Evolutionary conservation across 1,139 yeast species (phyloP), one percentile per base, ranked within the genome.

Genomic region (Protomyces macrosporus): DNA sequence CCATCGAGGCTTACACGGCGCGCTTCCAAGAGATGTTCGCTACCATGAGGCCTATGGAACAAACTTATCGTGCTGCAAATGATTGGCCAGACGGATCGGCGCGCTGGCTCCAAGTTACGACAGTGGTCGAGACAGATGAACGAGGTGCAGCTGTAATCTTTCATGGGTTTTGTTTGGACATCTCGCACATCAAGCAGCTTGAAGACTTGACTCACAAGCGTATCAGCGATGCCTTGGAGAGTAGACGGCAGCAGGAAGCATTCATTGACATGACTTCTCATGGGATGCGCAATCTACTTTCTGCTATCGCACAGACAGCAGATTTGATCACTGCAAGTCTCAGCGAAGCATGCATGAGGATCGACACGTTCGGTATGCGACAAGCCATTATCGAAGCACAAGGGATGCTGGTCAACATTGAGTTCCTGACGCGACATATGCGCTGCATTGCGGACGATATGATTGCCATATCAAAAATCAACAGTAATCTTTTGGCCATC

Each of bases 241-340:
- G 68, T 6, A 62, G 63, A 23, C 65, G 68, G 52, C 68, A 67
- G 51, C 69, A 67, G 34, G 66, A 67, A 39, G 66, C 67, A 33
- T 67, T 67, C 40, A 60, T 67, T 23, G 69, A 67, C 50, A 67
- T 68, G 51, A 67, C 65, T 23, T 66, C 69, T 3, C 69, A 67
- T 36, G 69, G 67, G 54, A 60, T 67, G 64, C 62, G 69, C 3
- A 67, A 67, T 59, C 69, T 69, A 6, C 55, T 65, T 16, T 63
- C 56, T 14, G 67, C 66, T 0, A 62, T 66, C 48, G 53, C 61
- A 32, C 67, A 65, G 58, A 50, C 64, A 12, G 60, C 58, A 16
- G 65, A 65, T 16, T 60, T 58, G 16, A 50, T 64, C 40, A 33
- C 36, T 4, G 64, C 56, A 7, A 56, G 10, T 12, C 9, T 53